These are phyloP conservation scores for Fusarium domesticum DNA, from an alignment of 2,329 filamentous ascomycete genomes.

Conservation along the genomic window DNA sequence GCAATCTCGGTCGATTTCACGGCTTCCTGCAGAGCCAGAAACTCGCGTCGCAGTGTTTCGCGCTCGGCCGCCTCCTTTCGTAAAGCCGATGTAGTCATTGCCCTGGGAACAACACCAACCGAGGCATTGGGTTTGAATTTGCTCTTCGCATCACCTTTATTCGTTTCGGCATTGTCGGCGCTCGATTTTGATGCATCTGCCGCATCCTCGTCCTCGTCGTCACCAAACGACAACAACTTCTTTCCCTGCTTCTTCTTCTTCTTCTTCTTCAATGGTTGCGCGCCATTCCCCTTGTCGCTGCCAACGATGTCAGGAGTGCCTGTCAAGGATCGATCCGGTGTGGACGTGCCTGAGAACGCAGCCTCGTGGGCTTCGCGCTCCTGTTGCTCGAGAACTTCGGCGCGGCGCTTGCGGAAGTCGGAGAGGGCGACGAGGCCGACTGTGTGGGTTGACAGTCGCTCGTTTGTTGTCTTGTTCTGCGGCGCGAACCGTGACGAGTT, in stretches of 20 bases:
- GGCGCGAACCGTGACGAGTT: conserved; percentile 64
- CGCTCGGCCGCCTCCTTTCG: conserved; percentile 75
- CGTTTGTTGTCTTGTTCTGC: conserved; percentile 73
- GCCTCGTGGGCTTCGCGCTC: conserved; percentile 73
- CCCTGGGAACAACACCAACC: conserved; percentile 65
- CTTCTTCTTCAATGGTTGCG: conserved; percentile 33
- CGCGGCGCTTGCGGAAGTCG: conserved; percentile 93
- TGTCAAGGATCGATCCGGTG: conserved; percentile 48
- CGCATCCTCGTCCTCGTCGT: conserved; percentile 52
- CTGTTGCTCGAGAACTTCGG: conserved; percentile 88
- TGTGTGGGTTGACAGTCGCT: conserved; percentile 79
- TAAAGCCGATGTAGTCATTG: conserved; percentile 67
- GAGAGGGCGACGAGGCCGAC: conserved; percentile 89
- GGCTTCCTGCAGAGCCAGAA: conserved; percentile 75
- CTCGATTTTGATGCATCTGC: conserved; percentile 30
- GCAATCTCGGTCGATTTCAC: conserved; percentile 87
- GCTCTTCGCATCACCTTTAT: conserved; percentile 23
- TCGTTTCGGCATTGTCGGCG: conserved; percentile 33
- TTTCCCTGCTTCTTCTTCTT: conserved; percentile 46
- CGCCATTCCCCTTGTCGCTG: conserved; percentile 33
- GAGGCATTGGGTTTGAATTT: conserved; percentile 62
- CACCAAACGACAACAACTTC: conserved; percentile 63
- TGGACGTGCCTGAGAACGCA: conserved; percentile 45
- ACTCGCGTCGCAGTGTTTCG: conserved; percentile 78
- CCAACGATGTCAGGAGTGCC: conserved; percentile 45